Conservation (phyloP, 176 grass and related monocot genomes). For the Neostapfia colusana region DNA sequence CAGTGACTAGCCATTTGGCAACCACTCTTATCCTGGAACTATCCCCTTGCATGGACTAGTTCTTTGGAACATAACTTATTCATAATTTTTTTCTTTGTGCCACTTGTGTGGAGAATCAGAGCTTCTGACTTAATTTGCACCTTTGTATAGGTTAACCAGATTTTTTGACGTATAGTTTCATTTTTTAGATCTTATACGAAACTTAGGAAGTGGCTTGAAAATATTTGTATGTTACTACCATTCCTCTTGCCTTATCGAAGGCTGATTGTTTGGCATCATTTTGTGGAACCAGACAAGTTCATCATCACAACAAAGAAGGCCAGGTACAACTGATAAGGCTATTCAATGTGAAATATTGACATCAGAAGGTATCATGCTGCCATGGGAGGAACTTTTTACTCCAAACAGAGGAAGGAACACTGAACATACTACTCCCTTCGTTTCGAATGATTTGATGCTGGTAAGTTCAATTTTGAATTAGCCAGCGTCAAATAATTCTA, state of each 20-base stretch:
- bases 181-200: constrained; percentile 1
- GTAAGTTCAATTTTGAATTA: no score
- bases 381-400: constrained; percentile 25
- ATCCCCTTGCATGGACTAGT: no score
- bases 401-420: neutral
- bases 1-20: no score
- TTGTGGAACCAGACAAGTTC: constrained; percentile 33
- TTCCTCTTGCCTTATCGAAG: neutral
- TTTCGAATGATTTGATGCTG: no score
- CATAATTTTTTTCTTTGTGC: no score
- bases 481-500: no score
- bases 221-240: neutral
- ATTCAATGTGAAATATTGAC: constrained; percentile 57
- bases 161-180: constrained; percentile 23
- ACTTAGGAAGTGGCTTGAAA: constrained; percentile 7
- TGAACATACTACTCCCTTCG: constrained; percentile 16
- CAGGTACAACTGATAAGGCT: constrained; percentile 48
- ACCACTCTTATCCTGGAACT: no score
- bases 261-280: constrained; percentile 13
- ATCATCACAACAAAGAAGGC: constrained; percentile 36
- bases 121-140: no score
- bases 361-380: constrained; percentile 40
- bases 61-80: no score
- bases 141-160: no score
- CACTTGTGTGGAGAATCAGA: no score